phyloP scores from a whole-genome alignment of 768 basidiomycete genomes.

The Boletus reticulatus region DNA sequence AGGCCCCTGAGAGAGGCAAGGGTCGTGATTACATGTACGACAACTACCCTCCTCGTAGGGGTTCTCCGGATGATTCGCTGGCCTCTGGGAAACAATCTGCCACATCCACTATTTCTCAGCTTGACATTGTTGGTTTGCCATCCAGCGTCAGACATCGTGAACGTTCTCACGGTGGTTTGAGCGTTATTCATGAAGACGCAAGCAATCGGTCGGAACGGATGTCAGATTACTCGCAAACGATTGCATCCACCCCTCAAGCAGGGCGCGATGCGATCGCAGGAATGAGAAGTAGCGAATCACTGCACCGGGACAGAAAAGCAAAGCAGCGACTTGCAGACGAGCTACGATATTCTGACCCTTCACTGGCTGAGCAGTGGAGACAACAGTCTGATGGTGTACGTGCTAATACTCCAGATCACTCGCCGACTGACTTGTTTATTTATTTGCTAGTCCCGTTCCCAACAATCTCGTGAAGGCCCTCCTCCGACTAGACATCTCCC shows the following conservation, averaged over 20 bases:
- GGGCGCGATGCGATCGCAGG: conserved; percentile 13
- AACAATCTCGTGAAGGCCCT: conserved; percentile 7
- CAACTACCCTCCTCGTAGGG: conserved; percentile 18
- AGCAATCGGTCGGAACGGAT: conserved; percentile 27
- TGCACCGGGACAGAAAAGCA: conserved; percentile 13
- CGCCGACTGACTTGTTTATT: neutral
- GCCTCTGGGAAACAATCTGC: conserved; percentile 29
- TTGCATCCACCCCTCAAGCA: conserved; percentile 17
- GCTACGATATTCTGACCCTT: conserved; percentile 35
- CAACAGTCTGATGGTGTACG: conserved; percentile 20
- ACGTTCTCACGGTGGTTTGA: conserved; percentile 19
- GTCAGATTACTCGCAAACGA: conserved; percentile 24
- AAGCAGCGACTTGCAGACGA: conserved; percentile 35
- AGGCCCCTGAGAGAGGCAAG: conserved; percentile 18
- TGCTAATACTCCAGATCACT: neutral
- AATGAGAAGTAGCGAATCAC: conserved; percentile 16
- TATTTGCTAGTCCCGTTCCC: conserved; percentile 18
- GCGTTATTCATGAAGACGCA: conserved; percentile 33
- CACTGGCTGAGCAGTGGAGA: conserved; percentile 32
- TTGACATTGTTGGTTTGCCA: conserved; percentile 31
- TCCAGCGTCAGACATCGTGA: conserved; percentile 17
- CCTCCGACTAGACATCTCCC: conserved; percentile 18
- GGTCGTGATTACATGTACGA: conserved; percentile 26
- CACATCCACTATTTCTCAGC: conserved; percentile 32
- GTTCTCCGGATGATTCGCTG: conserved; percentile 28